Base-by-base conservation (phyloP, 768 basidiomycete species). In the Lenzites betulinus region DNA sequence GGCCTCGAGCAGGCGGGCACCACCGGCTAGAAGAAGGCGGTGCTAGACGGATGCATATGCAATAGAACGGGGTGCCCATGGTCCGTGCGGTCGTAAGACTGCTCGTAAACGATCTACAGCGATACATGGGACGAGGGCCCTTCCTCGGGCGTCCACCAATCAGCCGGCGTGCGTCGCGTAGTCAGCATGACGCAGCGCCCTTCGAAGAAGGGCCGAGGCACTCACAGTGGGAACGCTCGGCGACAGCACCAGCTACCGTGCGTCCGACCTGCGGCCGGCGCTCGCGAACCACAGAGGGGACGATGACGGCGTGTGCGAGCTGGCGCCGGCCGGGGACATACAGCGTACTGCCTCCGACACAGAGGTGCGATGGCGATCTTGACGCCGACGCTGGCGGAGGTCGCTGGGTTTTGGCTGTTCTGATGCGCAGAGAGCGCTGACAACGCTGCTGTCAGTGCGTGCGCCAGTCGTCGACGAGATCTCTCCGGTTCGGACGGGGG, bases 301-400 rank as follows among this genome's bases (percentile, higher is more conserved):
- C 25, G 20, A 13, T 16, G 26, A 49, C 47, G 20, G 26, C 16
- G 7, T 23, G 20, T 20, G 36, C 51, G 36, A 38, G 35, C 35
- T 51, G 36, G 51, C 51, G 51, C 35, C 35, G 26, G 43, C 7
- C 3, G 47, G 38, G 51, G 22, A 51, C 35, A 38, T 38, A 51
- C 51, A 51, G 23, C 46, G 55, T 47, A 54, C 53, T 54, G 56
- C 48, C 48, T 30, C 56, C 56, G 56, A 51, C 30, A 1, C 28
- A 50, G 42, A 43, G 56, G 56, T 42, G 35, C 49, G 54, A 46
- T 48, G 44, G 47, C 35, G 56, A 58, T 58, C 56, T 58, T 58
- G 56, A 58, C 48, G 48, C 48, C n/a, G 39, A 47, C 48, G 38
- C 47, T 49, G 47, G 47, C 26, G 47, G 44, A 7, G 20, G 56